These are phyloP conservation scores for Scutellaria baicalensis DNA, from an alignment of 257 asterid species.

Conservation along the genomic window DNA sequence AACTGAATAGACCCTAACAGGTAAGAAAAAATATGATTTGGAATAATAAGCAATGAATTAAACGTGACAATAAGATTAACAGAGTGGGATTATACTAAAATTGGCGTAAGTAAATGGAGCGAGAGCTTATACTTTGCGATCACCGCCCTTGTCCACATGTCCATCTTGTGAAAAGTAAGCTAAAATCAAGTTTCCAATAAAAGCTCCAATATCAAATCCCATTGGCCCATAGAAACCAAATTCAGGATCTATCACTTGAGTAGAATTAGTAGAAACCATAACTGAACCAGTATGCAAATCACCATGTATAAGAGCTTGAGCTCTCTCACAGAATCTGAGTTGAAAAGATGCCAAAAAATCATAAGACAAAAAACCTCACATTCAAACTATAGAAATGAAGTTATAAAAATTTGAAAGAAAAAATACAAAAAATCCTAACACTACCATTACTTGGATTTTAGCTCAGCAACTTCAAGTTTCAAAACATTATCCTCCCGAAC, in stretches of 20 bases:
- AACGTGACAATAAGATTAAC: background rate
- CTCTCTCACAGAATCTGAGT: conserved; percentile 87
- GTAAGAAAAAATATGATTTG: background rate
- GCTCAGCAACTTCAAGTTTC: conserved; percentile 88
- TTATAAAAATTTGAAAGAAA: background rate
- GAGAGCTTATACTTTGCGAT: conserved; percentile 51
- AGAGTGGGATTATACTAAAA: background rate
- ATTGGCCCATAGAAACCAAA: conserved; percentile 88
- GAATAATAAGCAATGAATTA: background rate
- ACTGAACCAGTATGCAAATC: conserved; percentile 96
- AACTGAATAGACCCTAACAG: background rate
- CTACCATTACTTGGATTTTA: conserved; percentile 67
- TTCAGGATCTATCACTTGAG: conserved; percentile 95
- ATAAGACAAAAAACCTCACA: conserved; percentile 5
- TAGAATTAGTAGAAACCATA: conserved; percentile 78
- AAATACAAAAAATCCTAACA: background rate
- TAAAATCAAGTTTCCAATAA: conserved; percentile 76
- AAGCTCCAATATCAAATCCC: conserved; percentile 97
- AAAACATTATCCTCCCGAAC: conserved; percentile 63
- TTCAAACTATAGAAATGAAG: background rate
- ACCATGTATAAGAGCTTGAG: conserved; percentile 95
- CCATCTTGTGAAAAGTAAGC: conserved; percentile 97
- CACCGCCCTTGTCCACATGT: conserved; percentile 53
- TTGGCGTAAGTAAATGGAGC: background rate
- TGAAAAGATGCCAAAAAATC: conserved; percentile 15